These are phyloP conservation scores for Podochytrium sp. DNA, from an alignment of 192 early-diverging fungal genomes.

Conservation along the genomic window DNA sequence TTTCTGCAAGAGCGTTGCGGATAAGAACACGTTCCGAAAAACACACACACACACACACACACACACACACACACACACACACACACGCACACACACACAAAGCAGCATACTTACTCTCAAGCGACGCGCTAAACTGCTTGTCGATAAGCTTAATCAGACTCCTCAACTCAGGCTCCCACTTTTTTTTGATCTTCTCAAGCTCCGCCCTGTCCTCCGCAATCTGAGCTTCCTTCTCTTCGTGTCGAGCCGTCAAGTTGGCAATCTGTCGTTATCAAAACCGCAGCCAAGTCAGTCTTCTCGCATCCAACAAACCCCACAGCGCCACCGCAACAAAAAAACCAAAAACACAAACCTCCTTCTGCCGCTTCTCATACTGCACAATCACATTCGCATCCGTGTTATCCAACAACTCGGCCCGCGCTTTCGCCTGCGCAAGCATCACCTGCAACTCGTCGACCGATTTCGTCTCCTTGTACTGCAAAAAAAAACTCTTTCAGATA, in stretches of 20 bases:
- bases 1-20: conserved; percentile 49
- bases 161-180: conserved; percentile 73
- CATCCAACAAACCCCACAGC: no score
- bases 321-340: neutral
- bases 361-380: conserved; percentile 69
- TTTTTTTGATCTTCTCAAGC: conserved; percentile 39
- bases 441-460: conserved; percentile 70
- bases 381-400: conserved; percentile 62
- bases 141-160: conserved; percentile 68
- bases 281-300: neutral
- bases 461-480: conserved; percentile 30
- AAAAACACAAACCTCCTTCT: conserved; percentile 42
- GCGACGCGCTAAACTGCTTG: conserved; percentile 68
- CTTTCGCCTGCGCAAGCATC: conserved; percentile 54
- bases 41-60: no score
- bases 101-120: conserved; percentile 59
- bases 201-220: conserved; percentile 30
- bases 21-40: no score
- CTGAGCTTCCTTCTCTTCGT: conserved; percentile 44
- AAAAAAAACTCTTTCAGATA: no score
- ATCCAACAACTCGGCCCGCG: conserved; percentile 59
- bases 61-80: no score
- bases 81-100: no score
- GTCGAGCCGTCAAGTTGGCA: conserved; percentile 40
- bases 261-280: conserved; percentile 37